These are phyloP conservation scores for Zygoascus ofunaensis DNA, from an alignment of 805 yeast genomes.

Conservation along the genomic window DNA sequence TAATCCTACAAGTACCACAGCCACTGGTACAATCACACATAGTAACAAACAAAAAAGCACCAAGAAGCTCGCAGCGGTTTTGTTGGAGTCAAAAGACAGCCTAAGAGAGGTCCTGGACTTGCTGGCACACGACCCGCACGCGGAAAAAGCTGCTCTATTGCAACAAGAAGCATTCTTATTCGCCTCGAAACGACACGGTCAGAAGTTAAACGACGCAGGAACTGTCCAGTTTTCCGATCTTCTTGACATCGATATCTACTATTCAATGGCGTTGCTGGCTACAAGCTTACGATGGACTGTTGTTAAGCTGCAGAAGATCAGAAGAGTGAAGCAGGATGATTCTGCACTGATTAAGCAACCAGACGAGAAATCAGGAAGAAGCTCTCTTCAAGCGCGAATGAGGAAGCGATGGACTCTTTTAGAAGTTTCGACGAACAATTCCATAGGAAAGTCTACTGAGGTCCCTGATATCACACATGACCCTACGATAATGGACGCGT, in stretches of 20 bases:
- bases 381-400: slow-evolving; percentile 14
- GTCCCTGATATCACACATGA: slow-evolving; percentile 1
- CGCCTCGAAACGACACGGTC: slow-evolving; percentile 14
- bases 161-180: slow-evolving; percentile 19
- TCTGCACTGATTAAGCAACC: slow-evolving; percentile 3
- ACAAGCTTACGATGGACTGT: slow-evolving; percentile 49
- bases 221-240: slow-evolving; percentile 40
- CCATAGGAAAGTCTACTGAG: background rate
- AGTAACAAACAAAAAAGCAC: background rate
- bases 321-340: slow-evolving; percentile 30
- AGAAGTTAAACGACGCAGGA: slow-evolving; percentile 7
- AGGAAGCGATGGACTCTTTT: slow-evolving; percentile 27
- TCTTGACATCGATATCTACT: slow-evolving; percentile 44
- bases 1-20: background rate
- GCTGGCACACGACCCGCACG: background rate
- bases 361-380: slow-evolving; percentile 1
- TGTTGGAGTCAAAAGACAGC: slow-evolving; percentile 4
- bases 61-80: slow-evolving; percentile 7
- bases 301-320: slow-evolving; percentile 50
- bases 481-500: background rate
- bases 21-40: slow-evolving; percentile 1
- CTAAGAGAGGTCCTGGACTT: background rate
- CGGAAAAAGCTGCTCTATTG: slow-evolving; percentile 5
- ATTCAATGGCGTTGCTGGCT: slow-evolving; percentile 43
- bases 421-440: slow-evolving; percentile 16